Evolutionary conservation across 1,139 yeast genomes (phyloP), one percentile per base, ranked within the genome.

Genomic region (Debaryomyces coudertii): DNA sequence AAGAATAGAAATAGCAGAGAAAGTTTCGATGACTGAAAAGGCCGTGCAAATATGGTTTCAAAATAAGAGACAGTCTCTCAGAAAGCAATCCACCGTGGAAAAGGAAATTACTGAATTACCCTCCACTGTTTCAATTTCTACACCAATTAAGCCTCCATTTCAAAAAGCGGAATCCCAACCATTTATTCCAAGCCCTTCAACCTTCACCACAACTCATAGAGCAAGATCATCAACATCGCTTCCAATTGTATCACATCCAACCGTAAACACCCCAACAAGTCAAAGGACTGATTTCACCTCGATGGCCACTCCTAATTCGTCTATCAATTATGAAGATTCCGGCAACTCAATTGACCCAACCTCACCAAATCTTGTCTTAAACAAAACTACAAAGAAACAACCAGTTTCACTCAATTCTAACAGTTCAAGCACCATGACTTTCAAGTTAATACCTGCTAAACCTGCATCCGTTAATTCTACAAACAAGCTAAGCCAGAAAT

Each of bases 11-110:
- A 87, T 93, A 54, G 96, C 97, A 12, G 66, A 71, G 29, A 80
- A 76, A 53, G 95, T 93, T 36, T 82, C 83, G 52, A 93, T 92
- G 98, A 81, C 93, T n/a, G 97, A 90, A 64, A 90, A 90, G 65
- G 96, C 97, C 1, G 96, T 93, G 25, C 98, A 93, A 69, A 90
- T 93, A 53, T 93, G 99, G 99, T 93, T 93, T 68, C 99, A 93
- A 68, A 93, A 93, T 68, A 87, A 84, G 65, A 83, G 99, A 66
- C 99, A 93, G 69, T 80, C 90, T 36, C 68, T 84, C 53, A 82
- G 95, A 54, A 84, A 82, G 56, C 79, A 70, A 52, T 60, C 63
- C 47, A 63, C 58, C 45, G 51, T 58, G 40, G 79, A 76, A 52
- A 70, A 63, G 55, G 80, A 76, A 57, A 62, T 75, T 41, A 71